Evolutionary conservation across 1,284 basidiomycete genomes (phyloP), one percentile per base, ranked within the genome.

Genomic region (Irpex rosettiformis): DNA sequence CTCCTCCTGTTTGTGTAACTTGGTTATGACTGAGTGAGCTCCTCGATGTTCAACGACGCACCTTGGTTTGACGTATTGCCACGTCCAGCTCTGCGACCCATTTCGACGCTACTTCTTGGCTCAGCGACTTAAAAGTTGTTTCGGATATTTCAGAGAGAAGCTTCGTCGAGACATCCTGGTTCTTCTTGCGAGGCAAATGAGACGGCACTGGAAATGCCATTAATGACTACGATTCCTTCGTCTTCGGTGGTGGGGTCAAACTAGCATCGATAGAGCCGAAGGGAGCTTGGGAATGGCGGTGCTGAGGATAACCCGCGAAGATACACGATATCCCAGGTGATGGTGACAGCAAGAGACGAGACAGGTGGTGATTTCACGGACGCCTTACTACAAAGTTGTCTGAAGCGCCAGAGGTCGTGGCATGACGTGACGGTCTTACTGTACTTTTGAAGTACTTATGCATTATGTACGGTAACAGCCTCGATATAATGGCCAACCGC

Each of bases 11-110:
- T 5, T 10, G 55, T 11, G 21, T 8, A 40, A 55, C 58, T 16
- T 54, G 3, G 25, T 16, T 8, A 28, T 4, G 25, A 40, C 40
- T 47, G 49, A 40, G 33, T 21, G 3, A 10, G 3, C 4, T 5
- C 4, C 11, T 22, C 2, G 45, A 18, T 5, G 13, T 6, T 4
- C 18, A 33, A 18, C 18, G 25, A 28, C 68, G 52, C 64, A 90
- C 91, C 77, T 89, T 87, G 6, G 88, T 89, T 22, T 77, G 73
- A 30, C 74, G 72, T 62, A 93, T 89, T 21, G 83, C 81, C 48
- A 82, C 79, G 64, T 91, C 83, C 24, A 93, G 77, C 67, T 92
- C 88, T 0, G 72, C 66, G 29, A 90, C 74, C 89, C 89, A 93
- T 62, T 82, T 83, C 25, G 80, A 75, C 11, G 86, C 86, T 48